Evolutionary conservation across 441 rosid species (phyloP).

Genomic region (Hura crepitans): DNA sequence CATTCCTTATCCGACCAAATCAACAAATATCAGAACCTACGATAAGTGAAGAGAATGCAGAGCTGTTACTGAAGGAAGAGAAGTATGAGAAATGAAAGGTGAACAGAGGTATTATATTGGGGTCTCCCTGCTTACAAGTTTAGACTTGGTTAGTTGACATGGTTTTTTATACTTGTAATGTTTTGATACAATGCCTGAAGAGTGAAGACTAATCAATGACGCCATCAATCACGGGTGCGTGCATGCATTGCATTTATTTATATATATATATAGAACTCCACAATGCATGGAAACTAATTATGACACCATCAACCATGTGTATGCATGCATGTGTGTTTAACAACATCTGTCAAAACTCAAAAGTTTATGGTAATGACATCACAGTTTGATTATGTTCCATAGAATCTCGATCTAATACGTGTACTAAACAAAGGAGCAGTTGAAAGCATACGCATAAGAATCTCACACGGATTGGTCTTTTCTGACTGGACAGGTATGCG

Average conservation of each 20-base stretch:
- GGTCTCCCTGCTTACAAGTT: too few species aligned
- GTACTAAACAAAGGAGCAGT: slow-evolving; percentile 28
- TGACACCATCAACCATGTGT: too few species aligned
- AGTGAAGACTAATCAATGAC: too few species aligned
- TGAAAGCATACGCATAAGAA: slow-evolving; percentile 12
- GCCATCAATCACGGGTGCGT: too few species aligned
- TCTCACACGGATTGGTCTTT: slow-evolving; percentile 12
- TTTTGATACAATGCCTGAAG: too few species aligned
- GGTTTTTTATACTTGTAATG: not conserved
- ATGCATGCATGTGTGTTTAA: too few species aligned
- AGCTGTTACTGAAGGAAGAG: not conserved
- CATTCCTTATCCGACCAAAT: slow-evolving; percentile 29
- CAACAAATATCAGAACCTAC: not conserved
- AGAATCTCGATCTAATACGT: not conserved
- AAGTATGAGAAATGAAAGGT: not conserved
- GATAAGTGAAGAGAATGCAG: not conserved
- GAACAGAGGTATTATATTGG: too few species aligned
- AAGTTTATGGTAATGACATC: not conserved
- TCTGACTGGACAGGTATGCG: slow-evolving; percentile 12
- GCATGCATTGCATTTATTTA: too few species aligned
- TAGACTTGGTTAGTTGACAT: not conserved
- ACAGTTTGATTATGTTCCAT: not conserved
- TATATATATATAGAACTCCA: not conserved
- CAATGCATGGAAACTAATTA: too few species aligned
- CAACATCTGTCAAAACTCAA: not conserved